Conservation (phyloP, 352 stramenopile species). For the Plasmopara viticola region DNA sequence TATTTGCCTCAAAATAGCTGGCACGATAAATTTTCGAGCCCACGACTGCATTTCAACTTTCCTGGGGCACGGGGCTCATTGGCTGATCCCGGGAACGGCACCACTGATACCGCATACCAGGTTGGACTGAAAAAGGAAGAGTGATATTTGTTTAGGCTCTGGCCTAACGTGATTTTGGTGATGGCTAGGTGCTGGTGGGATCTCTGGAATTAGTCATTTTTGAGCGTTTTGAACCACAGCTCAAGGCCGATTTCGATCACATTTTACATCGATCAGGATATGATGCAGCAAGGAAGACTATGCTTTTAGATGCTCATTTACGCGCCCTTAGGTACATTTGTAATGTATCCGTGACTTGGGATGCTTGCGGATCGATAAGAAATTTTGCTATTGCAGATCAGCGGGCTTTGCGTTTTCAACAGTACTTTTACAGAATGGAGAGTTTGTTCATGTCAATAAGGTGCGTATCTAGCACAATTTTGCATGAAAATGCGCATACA, state of each 20-base stretch:
- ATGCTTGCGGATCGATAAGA: no score
- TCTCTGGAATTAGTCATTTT: slow-evolving; percentile 82
- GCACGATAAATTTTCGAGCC: slow-evolving; percentile 57
- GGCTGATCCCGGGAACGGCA: slow-evolving; percentile 65
- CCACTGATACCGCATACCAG: slow-evolving; percentile 74
- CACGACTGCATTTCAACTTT: slow-evolving; percentile 74
- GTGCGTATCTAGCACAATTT: slow-evolving; percentile 13
- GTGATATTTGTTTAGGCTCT: neutral
- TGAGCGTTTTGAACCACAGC: slow-evolving; percentile 59
- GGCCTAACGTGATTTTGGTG: neutral
- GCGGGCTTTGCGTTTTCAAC: slow-evolving; percentile 70
- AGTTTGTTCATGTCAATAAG: slow-evolving; percentile 85
- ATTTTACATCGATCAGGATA: slow-evolving; percentile 62
- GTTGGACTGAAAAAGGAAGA: slow-evolving; percentile 8
- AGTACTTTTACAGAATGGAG: slow-evolving; percentile 64
- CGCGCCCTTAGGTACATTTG: slow-evolving; percentile 41
- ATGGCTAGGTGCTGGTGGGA: slow-evolving; percentile 53
- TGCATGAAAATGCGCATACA: neutral
- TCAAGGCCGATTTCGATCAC: slow-evolving; percentile 51
- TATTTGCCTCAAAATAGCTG: slow-evolving; percentile 64
- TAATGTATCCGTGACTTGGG: neutral
- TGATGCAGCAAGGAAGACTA: slow-evolving; percentile 48
- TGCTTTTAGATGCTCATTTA: slow-evolving; percentile 74
- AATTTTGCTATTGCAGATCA: slow-evolving; percentile 21
- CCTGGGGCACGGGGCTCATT: slow-evolving; percentile 55